Base-by-base conservation (phyloP, 306 rosid species). In the Casuarina equisetifolia region DNA sequence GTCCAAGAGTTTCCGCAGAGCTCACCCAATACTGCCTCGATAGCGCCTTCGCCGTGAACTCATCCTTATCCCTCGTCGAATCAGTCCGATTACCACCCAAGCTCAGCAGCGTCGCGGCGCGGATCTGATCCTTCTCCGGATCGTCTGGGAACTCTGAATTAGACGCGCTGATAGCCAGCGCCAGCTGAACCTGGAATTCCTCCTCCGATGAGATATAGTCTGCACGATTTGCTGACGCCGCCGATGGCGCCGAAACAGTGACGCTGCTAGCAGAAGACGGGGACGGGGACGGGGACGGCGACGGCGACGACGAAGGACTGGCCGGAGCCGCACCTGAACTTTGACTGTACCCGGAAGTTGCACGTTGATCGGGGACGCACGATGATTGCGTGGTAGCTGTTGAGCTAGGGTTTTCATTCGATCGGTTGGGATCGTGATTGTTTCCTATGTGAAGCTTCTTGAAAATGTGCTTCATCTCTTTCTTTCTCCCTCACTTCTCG, bases 21-120 rank as follows among this genome's bases (percentile, higher is more conserved):
- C 97, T 89, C 82, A 95, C 99, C 99, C 98, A 95, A 84, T 95
- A 95, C 85, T 88, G 98, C 88, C 97, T 82, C 10, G 99, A 88
- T 78, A 95, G 84, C 45, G 89, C 79, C 83, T 91, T 97, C 10
- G 92, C 89, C 19, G 86, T 79, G 49, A 76, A 88, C 39, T 86
- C 94, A 8, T 63, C 89, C 85, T 75, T 86, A 66, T 70, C 83
- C 87, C 83, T 81, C 17, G 80, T 57, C 12, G 89, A 72, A 73
- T 94, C 96, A 12, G 61, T 74, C 62, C 83, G 84, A 82, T 75
- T 86, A 8, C 90, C 85, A 48, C 96, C 98, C 85, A 95, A 78
- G 79, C 97, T 95, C 82, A 95, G 80, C 59, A 95, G 79, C 77
- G 96, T 88, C 50, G 96, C 97, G 32, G 99, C 80, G 50, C 91